A percentile compares a stretch with the other conserved stretches of the same genome.
Evolutionary conservation across 768 basidiomycete species (phyloP).

Genomic region (Trametopsis cervina): DNA sequence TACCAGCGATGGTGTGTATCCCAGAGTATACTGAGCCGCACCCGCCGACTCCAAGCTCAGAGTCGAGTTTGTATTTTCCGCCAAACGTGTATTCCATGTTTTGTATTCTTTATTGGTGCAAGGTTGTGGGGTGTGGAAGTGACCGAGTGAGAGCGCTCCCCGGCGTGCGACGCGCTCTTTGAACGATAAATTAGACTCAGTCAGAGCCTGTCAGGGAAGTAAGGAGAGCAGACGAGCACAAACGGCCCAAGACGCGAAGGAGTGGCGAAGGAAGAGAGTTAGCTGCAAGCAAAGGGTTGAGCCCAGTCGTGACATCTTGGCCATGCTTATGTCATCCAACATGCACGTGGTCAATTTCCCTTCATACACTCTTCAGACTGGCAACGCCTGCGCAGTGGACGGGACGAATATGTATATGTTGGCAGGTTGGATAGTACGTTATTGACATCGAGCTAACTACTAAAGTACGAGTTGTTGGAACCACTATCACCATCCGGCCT

Average conservation of each 20-base stretch:
- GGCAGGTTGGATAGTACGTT: too few species aligned
- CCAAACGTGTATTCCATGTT: slow-evolving; percentile 45
- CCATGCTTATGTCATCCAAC: neutral
- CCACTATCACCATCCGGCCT: too few species aligned
- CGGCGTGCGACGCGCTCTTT: neutral
- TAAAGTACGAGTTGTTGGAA: too few species aligned
- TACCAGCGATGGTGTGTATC: slow-evolving; percentile 74
- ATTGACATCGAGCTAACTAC: too few species aligned
- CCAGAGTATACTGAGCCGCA: slow-evolving; percentile 78
- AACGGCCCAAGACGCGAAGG: slow-evolving; percentile 2
- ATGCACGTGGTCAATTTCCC: neutral
- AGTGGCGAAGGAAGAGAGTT: neutral
- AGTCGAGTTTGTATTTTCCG: slow-evolving; percentile 72
- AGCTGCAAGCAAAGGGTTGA: neutral
- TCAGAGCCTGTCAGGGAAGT: neutral
- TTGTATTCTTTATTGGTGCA: too few species aligned
- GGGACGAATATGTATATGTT: too few species aligned
- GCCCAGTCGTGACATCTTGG: neutral
- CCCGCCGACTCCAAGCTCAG: slow-evolving; percentile 76
- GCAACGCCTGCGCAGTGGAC: too few species aligned
- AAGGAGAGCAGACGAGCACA: neutral
- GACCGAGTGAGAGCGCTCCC: neutral
- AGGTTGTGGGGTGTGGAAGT: neutral
- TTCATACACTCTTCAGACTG: too few species aligned
- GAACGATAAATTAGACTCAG: neutral